Base-by-base conservation (phyloP, 805 yeast species). In the Yamadazyma takamatsuzukensis region DNA sequence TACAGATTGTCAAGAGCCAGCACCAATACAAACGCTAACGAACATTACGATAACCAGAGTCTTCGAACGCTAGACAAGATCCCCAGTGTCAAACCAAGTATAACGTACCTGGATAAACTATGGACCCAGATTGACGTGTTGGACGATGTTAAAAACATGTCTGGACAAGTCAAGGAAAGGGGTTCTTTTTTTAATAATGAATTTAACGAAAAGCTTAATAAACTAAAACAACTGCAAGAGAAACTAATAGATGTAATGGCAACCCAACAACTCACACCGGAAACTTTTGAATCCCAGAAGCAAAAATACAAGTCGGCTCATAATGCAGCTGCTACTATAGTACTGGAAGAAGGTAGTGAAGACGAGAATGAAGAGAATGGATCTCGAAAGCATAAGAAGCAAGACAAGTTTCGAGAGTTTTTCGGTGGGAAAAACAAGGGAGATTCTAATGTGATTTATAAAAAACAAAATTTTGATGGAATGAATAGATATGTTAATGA, bases 41-140 rank as follows among this genome's bases (percentile, higher is more conserved):
- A 9, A 10, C 13, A 16, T 15, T 29, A 17, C 16, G 46, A 42
- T 16, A 37, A 37, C 15, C 43, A 37, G 14, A 42, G 47, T 41
- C 21, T 48, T 13, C 30, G 60, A 21, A 49, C 64, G 3, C 40
- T 56, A 12, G 85, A 80, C 49, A 64, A 64, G 40, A 54, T 78
- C 3, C 74, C 79, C 7, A 61, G 75, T 4, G 73, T 78, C 0
- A 59, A 64, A 31, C 85, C 87, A 6, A 64, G 68, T 29, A 79
- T 76, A 14, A 79, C 83, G 33, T 64, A 74, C 39, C 88, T 80
- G 58, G 95, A 85, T 56, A 71, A 73, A 48, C 65, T 85, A 28
- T 89, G 95, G 95, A 80, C 90, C 5, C 94, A 86, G 45, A 79
- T 88, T 30, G 95, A 84, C 47, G 81, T 84, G 0, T 66, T 90